Percentiles rank a stretch among this genome's conserved stretches.
Conservation (phyloP, 2,329 filamentous ascomycete genomes). For the Colletotrichum tanaceti region DNA sequence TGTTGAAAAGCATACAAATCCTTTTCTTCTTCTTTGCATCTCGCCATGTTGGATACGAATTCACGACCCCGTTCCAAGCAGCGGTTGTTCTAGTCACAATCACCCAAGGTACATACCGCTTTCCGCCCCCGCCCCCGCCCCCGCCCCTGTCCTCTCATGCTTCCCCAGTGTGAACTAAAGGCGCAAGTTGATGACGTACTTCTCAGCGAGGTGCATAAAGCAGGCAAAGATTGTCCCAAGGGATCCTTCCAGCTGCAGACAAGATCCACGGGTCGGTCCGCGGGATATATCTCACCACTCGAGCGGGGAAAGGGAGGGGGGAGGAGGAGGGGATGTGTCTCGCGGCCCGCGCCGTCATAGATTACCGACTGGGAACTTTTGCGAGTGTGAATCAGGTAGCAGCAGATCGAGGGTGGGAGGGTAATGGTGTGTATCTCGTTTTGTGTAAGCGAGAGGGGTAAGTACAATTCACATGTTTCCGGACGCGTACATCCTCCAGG, state of each 20-base stretch:
- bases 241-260: too few relatives aligned
- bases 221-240: background rate
- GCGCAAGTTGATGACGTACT: too few relatives aligned
- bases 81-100: background rate
- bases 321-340: background rate
- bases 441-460: background rate
- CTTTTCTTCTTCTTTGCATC: background rate
- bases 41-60: background rate
- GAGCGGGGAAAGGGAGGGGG: background rate
- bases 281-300: background rate
- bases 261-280: too few relatives aligned
- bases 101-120: background rate
- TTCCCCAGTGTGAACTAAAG: too few relatives aligned
- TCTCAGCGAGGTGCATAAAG: constrained; percentile 1
- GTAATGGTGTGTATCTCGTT: background rate
- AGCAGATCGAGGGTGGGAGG: background rate
- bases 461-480: background rate
- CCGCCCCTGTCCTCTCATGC: background rate
- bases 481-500: background rate
- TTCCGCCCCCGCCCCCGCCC: too few relatives aligned
- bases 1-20: too few relatives aligned
- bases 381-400: background rate
- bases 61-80: background rate
- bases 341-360: background rate
- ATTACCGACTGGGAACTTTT: background rate